Evolutionary conservation across 179 eudicot species (phyloP).

Genomic region (Silene noctiflora): DNA sequence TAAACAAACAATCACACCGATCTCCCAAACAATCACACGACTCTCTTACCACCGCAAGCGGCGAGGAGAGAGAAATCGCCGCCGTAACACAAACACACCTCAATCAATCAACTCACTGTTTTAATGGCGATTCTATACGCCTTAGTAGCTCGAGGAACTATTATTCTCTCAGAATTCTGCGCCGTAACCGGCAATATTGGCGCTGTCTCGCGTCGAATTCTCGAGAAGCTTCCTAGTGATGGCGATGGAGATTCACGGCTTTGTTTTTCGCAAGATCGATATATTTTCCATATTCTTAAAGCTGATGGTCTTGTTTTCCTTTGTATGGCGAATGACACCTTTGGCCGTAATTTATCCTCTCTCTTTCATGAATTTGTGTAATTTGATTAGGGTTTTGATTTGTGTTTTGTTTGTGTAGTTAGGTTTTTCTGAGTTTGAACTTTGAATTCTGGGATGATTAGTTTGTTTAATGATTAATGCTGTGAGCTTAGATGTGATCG

Average conservation of each 20-base stretch:
- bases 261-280: slow-evolving; percentile 68
- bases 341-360: slow-evolving; percentile 44
- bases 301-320: slow-evolving; percentile 55
- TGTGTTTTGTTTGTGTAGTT: background rate
- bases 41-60: background rate
- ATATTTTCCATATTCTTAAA: slow-evolving; percentile 55
- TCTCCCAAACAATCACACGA: no score
- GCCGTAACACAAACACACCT: background rate
- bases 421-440: no score
- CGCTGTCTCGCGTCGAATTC: slow-evolving; percentile 58
- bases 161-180: slow-evolving; percentile 63
- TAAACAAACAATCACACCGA: no score
- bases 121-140: slow-evolving; percentile 65
- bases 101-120: background rate
- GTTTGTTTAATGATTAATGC: background rate
- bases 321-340: slow-evolving; percentile 74
- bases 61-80: slow-evolving; percentile 6
- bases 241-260: slow-evolving; percentile 42
- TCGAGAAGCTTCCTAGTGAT: slow-evolving; percentile 52
- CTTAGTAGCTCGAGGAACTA: slow-evolving; percentile 66
- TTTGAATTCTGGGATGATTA: no score
- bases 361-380: background rate
- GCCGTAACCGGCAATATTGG: slow-evolving; percentile 65
- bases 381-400: background rate
- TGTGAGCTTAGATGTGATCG: background rate